A percentile compares a stretch with the other conserved stretches of the same genome.
Conservation (phyloP, 179 eudicot species). For the Camellia oleifera region DNA sequence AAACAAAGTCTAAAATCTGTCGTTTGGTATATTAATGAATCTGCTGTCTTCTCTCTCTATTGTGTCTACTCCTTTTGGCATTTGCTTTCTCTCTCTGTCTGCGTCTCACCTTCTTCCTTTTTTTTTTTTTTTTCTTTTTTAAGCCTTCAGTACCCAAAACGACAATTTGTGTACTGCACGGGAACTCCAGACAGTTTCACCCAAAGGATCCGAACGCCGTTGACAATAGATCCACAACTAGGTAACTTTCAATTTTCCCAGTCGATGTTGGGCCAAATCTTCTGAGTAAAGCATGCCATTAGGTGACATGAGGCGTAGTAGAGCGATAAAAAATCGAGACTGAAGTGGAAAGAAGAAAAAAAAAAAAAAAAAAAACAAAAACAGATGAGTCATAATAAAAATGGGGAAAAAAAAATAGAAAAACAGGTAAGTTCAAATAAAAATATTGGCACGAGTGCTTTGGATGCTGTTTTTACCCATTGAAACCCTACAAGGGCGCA, state of each 20-base stretch:
- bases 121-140: too few relatives aligned
- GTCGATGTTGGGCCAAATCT: constrained; percentile 38
- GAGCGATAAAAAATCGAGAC: constrained; percentile 65
- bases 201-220: background rate
- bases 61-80: too few relatives aligned
- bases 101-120: too few relatives aligned
- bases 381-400: too few relatives aligned
- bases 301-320: constrained; percentile 64
- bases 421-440: background rate
- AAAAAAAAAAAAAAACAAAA: too few relatives aligned
- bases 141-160: too few relatives aligned
- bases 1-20: too few relatives aligned
- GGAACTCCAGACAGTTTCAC: too few relatives aligned
- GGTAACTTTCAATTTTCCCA: constrained; percentile 46
- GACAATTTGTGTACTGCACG: too few relatives aligned
- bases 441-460: background rate
- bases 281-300: constrained; percentile 66
- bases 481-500: constrained; percentile 77
- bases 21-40: too few relatives aligned
- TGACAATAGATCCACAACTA: constrained; percentile 18
- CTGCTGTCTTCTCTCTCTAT: too few relatives aligned
- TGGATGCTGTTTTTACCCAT: constrained; percentile 51
- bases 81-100: too few relatives aligned
- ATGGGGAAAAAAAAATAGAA: background rate
- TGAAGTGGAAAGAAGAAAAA: constrained; percentile 20